Evolutionary conservation across 805 yeast species (phyloP), one percentile per base, ranked within the genome.

Genomic region (Yarrowia sp.): DNA sequence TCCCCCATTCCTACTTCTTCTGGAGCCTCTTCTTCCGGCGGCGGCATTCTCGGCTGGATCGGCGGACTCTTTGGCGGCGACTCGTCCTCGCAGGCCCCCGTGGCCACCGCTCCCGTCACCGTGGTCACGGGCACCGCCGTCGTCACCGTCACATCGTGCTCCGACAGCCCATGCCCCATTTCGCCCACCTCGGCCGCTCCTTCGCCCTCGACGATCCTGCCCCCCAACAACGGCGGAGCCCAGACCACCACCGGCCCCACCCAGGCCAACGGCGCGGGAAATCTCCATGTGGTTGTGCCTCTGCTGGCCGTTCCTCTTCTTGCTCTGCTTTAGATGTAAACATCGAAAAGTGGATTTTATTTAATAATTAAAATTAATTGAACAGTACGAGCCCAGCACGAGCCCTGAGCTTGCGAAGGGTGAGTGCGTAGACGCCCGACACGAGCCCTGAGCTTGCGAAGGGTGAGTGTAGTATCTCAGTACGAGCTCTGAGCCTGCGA

Each of bases 41-140:
- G 65, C 10, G 52, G 63, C 63, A 56, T 59, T 35, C 52, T 59
- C 5, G 65, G 65, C 50, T 59, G 65, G 65, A 45, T 59, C 14
- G 65, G 52, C 32, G 65, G 65, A 3, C 65, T 55, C 59, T 55
- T 61, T 49, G 71, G 71, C 19, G 56, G 69, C 38, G 70, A 49
- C 65, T 14, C 65, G 12, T 32, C 59, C 10, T 19, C 70, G 43
- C 8, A 38, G 26, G 61, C 71, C 40, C 45, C 71, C 45, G 69
- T 65, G 32, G 67, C 59, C 36, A 19, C 71, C 59, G 69, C 58
- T n/a, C 68, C 71, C 55, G 45, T 53, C 35, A 59, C 66, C 41
- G 58, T 68, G 5, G 59, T 67, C 63, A 41, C 72, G 36, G 41
- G 45, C 36, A 56, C 63, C 40, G 63, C 67, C n/a, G 46, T 64